Conservation (phyloP, 495 filamentous ascomycete species). For the Bacidia gigantensis region DNA sequence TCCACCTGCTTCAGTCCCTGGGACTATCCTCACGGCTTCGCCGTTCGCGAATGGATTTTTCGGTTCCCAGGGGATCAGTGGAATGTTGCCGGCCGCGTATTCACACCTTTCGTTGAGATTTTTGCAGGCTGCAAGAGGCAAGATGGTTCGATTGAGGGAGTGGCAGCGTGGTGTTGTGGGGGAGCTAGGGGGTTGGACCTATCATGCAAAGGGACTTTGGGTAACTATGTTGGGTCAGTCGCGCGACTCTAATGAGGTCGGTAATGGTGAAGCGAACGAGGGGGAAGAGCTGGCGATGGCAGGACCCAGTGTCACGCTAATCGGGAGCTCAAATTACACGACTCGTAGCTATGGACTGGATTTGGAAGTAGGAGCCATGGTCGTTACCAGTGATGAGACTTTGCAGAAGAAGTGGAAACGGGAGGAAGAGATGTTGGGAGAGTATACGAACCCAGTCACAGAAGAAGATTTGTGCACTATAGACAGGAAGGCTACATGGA, state of each 20-base stretch:
- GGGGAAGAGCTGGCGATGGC: slow-evolving; percentile 13
- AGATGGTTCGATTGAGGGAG: slow-evolving; percentile 68
- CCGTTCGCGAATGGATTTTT: slow-evolving; percentile 95
- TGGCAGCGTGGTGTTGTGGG: slow-evolving; percentile 77
- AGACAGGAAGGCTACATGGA: slow-evolving; percentile 71
- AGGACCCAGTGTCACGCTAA: slow-evolving; percentile 60
- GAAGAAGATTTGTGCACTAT: slow-evolving; percentile 62
- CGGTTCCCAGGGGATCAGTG: slow-evolving; percentile 72
- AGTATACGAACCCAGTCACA: slow-evolving; percentile 49
- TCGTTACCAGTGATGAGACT: slow-evolving; percentile 65
- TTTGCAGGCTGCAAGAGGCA: slow-evolving; percentile 45
- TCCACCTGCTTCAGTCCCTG: slow-evolving; percentile 41
- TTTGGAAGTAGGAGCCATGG: slow-evolving; percentile 70
- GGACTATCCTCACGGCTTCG: slow-evolving; percentile 85
- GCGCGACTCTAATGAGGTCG: slow-evolving; percentile 25
- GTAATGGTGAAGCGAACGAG: background rate
- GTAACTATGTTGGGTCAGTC: slow-evolving; percentile 40
- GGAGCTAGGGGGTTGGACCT: slow-evolving; percentile 80
- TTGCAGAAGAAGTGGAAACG: slow-evolving; percentile 59
- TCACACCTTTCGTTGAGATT: slow-evolving; percentile 75
- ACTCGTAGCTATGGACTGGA: slow-evolving; percentile 85
- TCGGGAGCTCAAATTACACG: slow-evolving; percentile 93
- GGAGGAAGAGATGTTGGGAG: slow-evolving; percentile 66
- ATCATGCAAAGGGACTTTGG: slow-evolving; percentile 97
- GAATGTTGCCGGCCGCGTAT: slow-evolving; percentile 83